Conservation (phyloP, 306 rosid genomes). For the Quercus aquifolioides region DNA sequence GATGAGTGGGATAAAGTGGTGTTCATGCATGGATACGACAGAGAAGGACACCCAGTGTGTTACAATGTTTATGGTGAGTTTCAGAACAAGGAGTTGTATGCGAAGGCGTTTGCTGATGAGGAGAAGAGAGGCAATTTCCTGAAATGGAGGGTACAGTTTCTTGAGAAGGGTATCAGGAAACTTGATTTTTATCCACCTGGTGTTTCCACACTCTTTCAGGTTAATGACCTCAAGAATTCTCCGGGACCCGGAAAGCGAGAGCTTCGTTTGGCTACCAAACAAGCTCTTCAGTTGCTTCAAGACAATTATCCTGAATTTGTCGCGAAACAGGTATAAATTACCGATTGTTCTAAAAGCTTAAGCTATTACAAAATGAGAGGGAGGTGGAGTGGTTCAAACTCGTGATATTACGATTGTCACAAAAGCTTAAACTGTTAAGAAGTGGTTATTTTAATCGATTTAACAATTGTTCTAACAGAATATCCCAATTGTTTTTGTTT, state of each 20-base stretch:
- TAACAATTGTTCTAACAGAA: too few species aligned
- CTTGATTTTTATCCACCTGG: conserved; percentile 73
- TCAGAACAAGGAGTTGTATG: conserved; percentile 79
- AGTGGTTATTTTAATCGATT: too few species aligned
- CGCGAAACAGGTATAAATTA: conserved; percentile 61
- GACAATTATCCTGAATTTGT: conserved; percentile 96
- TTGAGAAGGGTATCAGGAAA: conserved; percentile 80
- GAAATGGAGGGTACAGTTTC: conserved; percentile 75
- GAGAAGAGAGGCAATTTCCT: conserved; percentile 61
- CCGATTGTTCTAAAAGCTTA: too few species aligned
- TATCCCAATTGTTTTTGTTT: background rate
- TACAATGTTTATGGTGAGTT: conserved; percentile 91
- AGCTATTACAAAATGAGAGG: too few species aligned
- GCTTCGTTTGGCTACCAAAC: conserved; percentile 75
- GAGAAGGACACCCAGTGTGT: conserved; percentile 75
- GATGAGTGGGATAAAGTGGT: conserved; percentile 82
- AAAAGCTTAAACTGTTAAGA: too few species aligned
- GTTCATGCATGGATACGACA: conserved; percentile 73
- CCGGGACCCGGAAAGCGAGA: conserved; percentile 80
- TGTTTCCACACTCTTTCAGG: conserved; percentile 67
- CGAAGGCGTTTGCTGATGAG: conserved; percentile 51
- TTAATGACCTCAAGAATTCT: conserved; percentile 80
- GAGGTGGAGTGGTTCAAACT: too few species aligned
- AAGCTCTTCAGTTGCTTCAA: conserved; percentile 85
- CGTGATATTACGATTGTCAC: too few species aligned